Evolutionary conservation across 2,329 filamentous ascomycete genomes (phyloP).

Genomic region (Plenodomus lindquistii): DNA sequence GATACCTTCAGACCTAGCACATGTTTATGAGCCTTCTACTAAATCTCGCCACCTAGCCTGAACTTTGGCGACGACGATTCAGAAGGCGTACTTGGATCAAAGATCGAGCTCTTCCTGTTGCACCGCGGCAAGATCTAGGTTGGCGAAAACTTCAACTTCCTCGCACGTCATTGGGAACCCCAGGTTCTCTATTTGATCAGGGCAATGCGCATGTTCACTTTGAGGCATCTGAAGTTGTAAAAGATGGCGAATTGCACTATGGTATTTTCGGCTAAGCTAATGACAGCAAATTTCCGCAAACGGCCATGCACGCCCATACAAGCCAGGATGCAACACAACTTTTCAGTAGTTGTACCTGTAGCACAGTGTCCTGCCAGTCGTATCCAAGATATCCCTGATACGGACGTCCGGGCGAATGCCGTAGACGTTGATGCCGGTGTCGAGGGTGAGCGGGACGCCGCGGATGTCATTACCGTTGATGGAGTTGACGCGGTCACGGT

Average conservation of each 20-base stretch:
- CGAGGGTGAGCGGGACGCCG: slow-evolving; percentile 29
- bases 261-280: slow-evolving; percentile 5
- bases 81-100: too few relatives aligned
- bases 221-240: background rate
- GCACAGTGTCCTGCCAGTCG: slow-evolving; percentile 28
- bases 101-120: too few relatives aligned
- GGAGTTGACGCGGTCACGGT: slow-evolving; percentile 23
- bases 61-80: too few relatives aligned
- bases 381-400: slow-evolving; percentile 39
- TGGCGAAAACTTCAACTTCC: too few relatives aligned
- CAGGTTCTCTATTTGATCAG: too few relatives aligned
- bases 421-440: slow-evolving; percentile 33
- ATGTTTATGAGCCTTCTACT: too few relatives aligned
- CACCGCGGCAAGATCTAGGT: too few relatives aligned
- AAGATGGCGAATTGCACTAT: slow-evolving; percentile 3
- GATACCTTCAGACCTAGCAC: too few relatives aligned
- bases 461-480: slow-evolving; percentile 48
- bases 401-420: slow-evolving; percentile 30
- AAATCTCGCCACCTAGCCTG: too few relatives aligned
- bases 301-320: background rate
- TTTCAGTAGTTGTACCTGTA: slow-evolving; percentile 44
- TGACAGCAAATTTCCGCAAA: slow-evolving; percentile 2
- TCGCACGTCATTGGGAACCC: too few relatives aligned
- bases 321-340: background rate
- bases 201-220: too few relatives aligned